Evolutionary conservation across 148 eudicot genomes (phyloP).

Genomic region (Cornus suecica): DNA sequence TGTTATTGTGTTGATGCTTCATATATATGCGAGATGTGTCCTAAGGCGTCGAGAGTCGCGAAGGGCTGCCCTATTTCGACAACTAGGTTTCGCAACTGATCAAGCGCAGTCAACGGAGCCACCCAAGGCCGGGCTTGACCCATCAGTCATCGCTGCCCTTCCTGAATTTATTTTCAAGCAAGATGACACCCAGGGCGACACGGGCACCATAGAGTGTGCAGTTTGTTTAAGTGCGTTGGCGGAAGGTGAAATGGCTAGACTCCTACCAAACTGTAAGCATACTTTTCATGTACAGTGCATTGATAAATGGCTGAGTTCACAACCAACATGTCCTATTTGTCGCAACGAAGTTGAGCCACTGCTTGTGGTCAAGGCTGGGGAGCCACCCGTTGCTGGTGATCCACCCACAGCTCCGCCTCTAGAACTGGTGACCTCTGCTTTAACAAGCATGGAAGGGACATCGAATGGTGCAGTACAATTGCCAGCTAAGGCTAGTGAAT

Average conservation of each 20-base stretch:
- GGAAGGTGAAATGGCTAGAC: slow-evolving; percentile 33
- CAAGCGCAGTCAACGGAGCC: slow-evolving; percentile 12
- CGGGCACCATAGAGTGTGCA: slow-evolving; percentile 27
- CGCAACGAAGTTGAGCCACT: slow-evolving; percentile 46
- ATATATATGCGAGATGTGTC: slow-evolving; percentile 30
- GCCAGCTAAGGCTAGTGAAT: slow-evolving; percentile 21
- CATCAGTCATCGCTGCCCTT: slow-evolving; percentile 33
- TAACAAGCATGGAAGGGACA: slow-evolving; percentile 20
- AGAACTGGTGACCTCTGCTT: slow-evolving; percentile 6
- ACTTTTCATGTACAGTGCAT: slow-evolving; percentile 59
- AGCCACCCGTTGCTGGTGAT: background rate
- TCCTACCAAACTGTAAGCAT: slow-evolving; percentile 57
- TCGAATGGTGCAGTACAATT: slow-evolving; percentile 17
- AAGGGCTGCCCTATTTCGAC: slow-evolving; percentile 13
- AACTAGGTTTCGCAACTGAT: slow-evolving; percentile 9
- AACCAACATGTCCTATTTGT: slow-evolving; percentile 60
- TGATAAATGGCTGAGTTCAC: slow-evolving; percentile 45
- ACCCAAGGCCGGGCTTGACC: slow-evolving; percentile 47
- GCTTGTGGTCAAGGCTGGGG: background rate
- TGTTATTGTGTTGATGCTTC: slow-evolving; percentile 26
- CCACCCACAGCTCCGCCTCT: slow-evolving; percentile 40
- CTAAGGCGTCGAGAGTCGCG: slow-evolving; percentile 33
- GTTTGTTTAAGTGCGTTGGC: slow-evolving; percentile 47
- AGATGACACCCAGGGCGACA: background rate
- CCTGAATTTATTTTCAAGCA: slow-evolving; percentile 35